Evolutionary conservation across 345 rosid genomes (phyloP).

Genomic region (Populus euphratica): DNA sequence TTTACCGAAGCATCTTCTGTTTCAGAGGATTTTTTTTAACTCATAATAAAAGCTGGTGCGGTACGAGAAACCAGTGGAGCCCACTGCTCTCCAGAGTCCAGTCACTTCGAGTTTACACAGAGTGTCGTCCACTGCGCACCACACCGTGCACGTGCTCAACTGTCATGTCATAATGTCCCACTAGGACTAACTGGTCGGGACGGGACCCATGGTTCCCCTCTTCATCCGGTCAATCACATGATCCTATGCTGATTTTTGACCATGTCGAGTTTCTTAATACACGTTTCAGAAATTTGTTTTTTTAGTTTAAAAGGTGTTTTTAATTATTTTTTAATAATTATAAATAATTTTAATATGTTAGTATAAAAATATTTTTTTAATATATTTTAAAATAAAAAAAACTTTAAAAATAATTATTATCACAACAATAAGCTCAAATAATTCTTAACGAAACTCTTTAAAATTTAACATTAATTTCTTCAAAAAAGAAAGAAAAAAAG

Average conservation of each 20-base stretch:
- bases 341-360: no score
- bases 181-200: neutral
- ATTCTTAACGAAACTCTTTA: neutral
- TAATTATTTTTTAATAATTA: no score
- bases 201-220: neutral
- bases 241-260: neutral
- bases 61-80: neutral
- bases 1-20: no score
- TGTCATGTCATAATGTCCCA: neutral
- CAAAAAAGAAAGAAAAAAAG: no score
- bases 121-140: neutral
- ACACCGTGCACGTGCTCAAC: neutral
- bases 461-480: neutral
- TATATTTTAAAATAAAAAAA: no score
- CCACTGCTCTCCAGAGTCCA: neutral
- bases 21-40: no score
- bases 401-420: no score
- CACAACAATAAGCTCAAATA: neutral
- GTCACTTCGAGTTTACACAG: neutral
- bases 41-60: neutral
- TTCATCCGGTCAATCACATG: no score
- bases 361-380: no score
- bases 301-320: no score
- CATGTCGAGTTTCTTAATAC: neutral
- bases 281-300: neutral